Evolutionary conservation across 2,329 filamentous ascomycete genomes (phyloP), one percentile per base, ranked within the genome.

Genomic region (Scopulariopsis brevicaulis): DNA sequence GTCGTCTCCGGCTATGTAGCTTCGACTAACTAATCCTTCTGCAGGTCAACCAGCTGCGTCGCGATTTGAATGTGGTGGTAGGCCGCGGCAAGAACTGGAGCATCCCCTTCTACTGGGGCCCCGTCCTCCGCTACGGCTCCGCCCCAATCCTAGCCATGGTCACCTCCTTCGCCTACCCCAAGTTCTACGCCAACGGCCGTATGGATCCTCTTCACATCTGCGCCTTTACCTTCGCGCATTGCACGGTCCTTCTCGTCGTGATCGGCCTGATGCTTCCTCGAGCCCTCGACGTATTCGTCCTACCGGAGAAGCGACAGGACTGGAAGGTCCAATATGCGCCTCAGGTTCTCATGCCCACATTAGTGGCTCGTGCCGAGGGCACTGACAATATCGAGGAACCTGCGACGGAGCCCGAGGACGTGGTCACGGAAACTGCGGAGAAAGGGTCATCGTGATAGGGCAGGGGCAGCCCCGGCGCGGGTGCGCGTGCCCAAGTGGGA

Each of bases 11-110:
- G 4, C 20, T 22, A 3, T 2, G n/a, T 8, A 50, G 18, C 22
- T 2, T 20, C 35, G 15, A 1, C 15, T 53, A 60, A 20, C 63
- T 57, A 55, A 58, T 15, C 7, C 5, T 54, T 1, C n/a, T 20
- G 52, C 56, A 79, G 75, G 77, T 76, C 55, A 77, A 80, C 62
- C 78, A 81, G 69, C 67, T 81, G 18, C 71, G 74, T 20, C 73
- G 71, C 7, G 78, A 81, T 59, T 72, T 81, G 5, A 81, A 81
- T 60, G 58, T 69, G 4, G 72, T 77, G 8, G 72, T 81, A 34
- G 74, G 73, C 0, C 67, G 66, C 1, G 71, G 74, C 14, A 74
- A 73, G 11, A 81, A 81, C 61, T 63, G 60, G 62, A 57, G 55
- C 37, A 59, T 65, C 11, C 61, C 63, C 12, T 24, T 61, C 34